phyloP scores from a whole-genome alignment of 31 red algal species.

The Asparagopsis taxiformis region DNA sequence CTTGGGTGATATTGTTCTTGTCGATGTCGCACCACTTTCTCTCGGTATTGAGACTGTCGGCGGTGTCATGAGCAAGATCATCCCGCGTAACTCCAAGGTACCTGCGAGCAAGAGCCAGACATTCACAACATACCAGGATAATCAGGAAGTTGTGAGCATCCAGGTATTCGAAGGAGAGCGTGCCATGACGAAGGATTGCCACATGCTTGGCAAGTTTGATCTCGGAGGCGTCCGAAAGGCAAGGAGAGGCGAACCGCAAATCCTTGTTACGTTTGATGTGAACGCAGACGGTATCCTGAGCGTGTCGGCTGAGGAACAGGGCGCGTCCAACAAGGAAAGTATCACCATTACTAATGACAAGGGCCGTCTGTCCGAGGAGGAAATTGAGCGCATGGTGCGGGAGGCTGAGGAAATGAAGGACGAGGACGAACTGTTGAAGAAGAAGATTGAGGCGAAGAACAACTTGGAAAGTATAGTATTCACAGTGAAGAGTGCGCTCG shows the following conservation, averaged over 20 bases:
- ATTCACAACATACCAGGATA: slow-evolving; percentile 93
- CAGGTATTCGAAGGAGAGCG: slow-evolving; percentile 98
- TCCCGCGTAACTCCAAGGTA: slow-evolving; percentile 91
- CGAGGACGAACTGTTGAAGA: slow-evolving; percentile 82
- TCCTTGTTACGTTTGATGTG: slow-evolving; percentile 97
- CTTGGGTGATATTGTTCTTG: slow-evolving; percentile 80
- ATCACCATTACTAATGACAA: slow-evolving; percentile 97
- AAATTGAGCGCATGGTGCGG: slow-evolving; percentile 98
- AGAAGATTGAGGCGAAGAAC: slow-evolving; percentile 95
- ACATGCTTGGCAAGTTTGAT: slow-evolving; percentile 95
- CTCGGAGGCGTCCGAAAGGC: slow-evolving; percentile 92
- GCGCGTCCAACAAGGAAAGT: slow-evolving; percentile 79
- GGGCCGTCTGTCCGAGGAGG: slow-evolving; percentile 94
- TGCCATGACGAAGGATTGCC: slow-evolving; percentile 87
- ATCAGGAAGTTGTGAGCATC: slow-evolving; percentile 89
- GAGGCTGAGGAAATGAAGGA: slow-evolving; percentile 99
- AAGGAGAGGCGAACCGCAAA: slow-evolving; percentile 89
- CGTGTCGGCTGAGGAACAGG: slow-evolving; percentile 95
- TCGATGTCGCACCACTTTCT: slow-evolving; percentile 97
- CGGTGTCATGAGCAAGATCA: slow-evolving; percentile 95
- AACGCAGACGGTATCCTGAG: slow-evolving; percentile 92
- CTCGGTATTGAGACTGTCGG: slow-evolving; percentile 98
- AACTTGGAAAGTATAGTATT: slow-evolving; percentile 81
- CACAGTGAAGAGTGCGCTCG: slow-evolving; percentile 62
- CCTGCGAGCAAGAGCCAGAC: slow-evolving; percentile 92